These are phyloP conservation scores for Sugiyamaella chiloensis DNA, from an alignment of 805 yeast species.

Conservation along the genomic window DNA sequence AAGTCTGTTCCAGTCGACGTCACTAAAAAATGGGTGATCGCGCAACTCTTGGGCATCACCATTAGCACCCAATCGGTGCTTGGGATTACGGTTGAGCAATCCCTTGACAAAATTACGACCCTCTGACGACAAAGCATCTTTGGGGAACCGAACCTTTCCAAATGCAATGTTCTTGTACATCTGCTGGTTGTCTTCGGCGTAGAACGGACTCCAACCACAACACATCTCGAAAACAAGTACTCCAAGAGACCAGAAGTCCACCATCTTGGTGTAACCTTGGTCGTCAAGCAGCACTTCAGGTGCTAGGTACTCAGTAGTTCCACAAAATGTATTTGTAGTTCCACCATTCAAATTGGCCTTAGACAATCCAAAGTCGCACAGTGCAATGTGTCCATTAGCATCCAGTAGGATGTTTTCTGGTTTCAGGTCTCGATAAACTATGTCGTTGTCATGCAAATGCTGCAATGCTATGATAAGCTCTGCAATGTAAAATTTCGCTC, in stretches of 20 bases:
- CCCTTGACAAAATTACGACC: constrained; percentile 97
- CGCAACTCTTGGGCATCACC: constrained; percentile 91
- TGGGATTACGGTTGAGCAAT: constrained; percentile 89
- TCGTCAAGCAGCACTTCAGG: constrained; percentile 96
- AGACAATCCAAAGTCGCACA: constrained; percentile 95
- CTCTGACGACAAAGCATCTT: constrained; percentile 87
- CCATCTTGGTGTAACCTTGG: constrained; percentile 97
- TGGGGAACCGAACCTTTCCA: constrained; percentile 96
- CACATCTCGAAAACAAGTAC: constrained; percentile 98
- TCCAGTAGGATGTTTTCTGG: constrained; percentile 95
- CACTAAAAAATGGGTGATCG: constrained; percentile 88
- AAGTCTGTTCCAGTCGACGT: constrained; percentile 84
- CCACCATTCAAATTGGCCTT: constrained; percentile 87
- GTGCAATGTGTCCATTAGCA: constrained; percentile 95
- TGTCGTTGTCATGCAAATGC: constrained; percentile 91
- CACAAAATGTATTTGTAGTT: constrained; percentile 96
- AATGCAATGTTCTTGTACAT: constrained; percentile 99
- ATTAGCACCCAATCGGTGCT: constrained; percentile 86
- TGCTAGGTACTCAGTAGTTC: constrained; percentile 96
- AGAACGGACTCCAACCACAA: constrained; percentile 99
- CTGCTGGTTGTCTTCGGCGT: constrained; percentile 96
- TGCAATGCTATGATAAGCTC: constrained; percentile 91
- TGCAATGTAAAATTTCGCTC: constrained; percentile 96
- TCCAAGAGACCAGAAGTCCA: constrained; percentile 97
- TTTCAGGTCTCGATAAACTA: constrained; percentile 93